Conservation (phyloP, 2,329 filamentous ascomycete species). For the Apiospora malaysiana region DNA sequence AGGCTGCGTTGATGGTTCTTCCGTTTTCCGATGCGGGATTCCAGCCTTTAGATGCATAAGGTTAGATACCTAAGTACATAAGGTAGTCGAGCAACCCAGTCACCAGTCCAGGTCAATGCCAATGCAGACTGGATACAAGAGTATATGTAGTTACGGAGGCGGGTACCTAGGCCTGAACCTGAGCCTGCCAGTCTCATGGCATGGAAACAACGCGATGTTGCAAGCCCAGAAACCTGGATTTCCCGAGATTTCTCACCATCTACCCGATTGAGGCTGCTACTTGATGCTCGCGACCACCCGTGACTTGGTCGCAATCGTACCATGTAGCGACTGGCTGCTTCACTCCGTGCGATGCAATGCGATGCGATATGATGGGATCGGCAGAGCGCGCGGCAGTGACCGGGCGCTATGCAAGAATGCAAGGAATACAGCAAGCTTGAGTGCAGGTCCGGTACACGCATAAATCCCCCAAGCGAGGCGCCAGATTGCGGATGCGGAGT, state of each 20-base stretch:
- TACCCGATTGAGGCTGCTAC: background rate
- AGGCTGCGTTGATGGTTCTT: background rate
- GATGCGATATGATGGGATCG: background rate
- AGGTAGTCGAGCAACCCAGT: too few species aligned
- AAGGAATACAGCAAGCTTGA: too few species aligned
- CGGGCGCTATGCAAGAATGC: constrained; percentile 5
- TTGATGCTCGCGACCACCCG: background rate
- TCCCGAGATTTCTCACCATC: background rate
- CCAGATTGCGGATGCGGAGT: constrained; percentile 5
- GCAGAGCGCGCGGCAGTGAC: constrained; percentile 1
- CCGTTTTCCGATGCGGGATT: background rate
- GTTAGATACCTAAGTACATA: background rate
- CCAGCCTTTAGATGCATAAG: background rate
- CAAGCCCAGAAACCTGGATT: background rate
- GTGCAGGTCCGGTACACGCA: background rate
- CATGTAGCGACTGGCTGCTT: background rate
- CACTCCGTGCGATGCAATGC: background rate
- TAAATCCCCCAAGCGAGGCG: constrained; percentile 2
- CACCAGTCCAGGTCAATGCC: too few species aligned
- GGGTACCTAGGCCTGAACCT: background rate
- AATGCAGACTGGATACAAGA: background rate
- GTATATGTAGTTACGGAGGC: background rate
- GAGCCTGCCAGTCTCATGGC: background rate
- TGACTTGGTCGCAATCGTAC: background rate
- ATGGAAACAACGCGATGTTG: constrained; percentile 16